phyloP scores from a whole-genome alignment of 805 yeast species.

The Barnettozyma californica region DNA sequence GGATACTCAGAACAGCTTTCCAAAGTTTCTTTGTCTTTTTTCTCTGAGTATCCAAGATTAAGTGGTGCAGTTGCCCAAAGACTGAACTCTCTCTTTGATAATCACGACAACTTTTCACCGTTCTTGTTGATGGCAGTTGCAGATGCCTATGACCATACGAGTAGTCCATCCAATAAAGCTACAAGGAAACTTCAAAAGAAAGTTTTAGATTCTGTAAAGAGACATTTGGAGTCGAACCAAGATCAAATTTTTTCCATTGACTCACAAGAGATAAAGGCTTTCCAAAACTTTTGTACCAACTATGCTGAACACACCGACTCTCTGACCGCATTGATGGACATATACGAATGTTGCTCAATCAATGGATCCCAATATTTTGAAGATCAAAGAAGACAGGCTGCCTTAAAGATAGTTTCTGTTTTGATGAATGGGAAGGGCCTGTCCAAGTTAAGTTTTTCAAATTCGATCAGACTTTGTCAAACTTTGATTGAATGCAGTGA shows the following conservation, averaged over 20 bases:
- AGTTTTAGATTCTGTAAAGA: neutral
- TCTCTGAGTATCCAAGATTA: neutral
- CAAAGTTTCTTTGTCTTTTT: neutral
- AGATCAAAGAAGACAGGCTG: neutral
- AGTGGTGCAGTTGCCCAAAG: constrained; percentile 1
- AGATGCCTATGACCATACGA: neutral
- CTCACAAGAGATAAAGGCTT: neutral
- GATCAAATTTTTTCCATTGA: constrained; percentile 4
- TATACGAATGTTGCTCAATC: neutral
- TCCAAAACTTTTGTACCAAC: neutral
- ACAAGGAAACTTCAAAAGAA: neutral
- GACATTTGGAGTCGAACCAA: neutral
- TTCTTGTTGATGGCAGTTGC: neutral
- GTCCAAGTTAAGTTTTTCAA: neutral
- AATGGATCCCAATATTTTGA: neutral
- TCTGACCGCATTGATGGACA: neutral
- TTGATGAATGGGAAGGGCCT: neutral
- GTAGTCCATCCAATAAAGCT: neutral
- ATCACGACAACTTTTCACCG: neutral
- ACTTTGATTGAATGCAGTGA: neutral
- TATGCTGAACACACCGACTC: neutral
- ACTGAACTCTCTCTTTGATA: constrained; percentile 5
- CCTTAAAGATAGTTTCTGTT: neutral
- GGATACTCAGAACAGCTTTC: constrained; percentile 13
- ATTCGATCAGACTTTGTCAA: neutral